Percentiles rank a stretch among this genome's conserved stretches.
Evolutionary conservation across 2,329 filamentous ascomycete genomes (phyloP).

Genomic region (Claviceps paspali): DNA sequence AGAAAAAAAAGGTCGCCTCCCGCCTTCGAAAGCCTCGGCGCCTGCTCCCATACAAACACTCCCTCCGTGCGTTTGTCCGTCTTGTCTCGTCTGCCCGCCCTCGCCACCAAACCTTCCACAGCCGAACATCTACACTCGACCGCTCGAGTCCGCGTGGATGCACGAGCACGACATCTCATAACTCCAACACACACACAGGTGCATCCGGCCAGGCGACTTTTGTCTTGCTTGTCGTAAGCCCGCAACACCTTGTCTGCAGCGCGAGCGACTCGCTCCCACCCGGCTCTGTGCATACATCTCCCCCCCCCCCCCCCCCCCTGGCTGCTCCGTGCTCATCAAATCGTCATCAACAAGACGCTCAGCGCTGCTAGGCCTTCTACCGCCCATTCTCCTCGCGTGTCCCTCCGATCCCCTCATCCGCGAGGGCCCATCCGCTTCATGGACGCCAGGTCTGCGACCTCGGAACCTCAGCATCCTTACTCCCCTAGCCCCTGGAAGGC

Average conservation of each 20-base stretch:
- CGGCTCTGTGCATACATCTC: background rate
- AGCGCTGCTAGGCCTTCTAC: slow-evolving; percentile 1
- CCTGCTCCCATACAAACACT: background rate
- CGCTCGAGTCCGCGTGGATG: slow-evolving; percentile 2
- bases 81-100: background rate
- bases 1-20: background rate
- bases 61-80: background rate
- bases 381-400: background rate
- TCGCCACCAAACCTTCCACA: background rate
- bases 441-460: slow-evolving; percentile 23
- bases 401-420: slow-evolving; percentile 2
- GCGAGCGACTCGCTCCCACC: background rate
- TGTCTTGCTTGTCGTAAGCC: background rate
- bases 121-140: slow-evolving; percentile 1
- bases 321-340: background rate
- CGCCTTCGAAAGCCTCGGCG: slow-evolving; percentile 1
- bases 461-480: slow-evolving; percentile 24
- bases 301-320: background rate
- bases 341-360: background rate
- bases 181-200: background rate
- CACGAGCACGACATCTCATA: background rate
- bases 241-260: background rate
- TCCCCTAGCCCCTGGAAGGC: slow-evolving; percentile 18
- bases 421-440: slow-evolving; percentile 19
- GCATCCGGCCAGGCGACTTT: background rate